A percentile compares a stretch with the other conserved stretches of the same genome.
These are phyloP conservation scores for Echria macrotheca DNA, from an alignment of 495 filamentous ascomycete species.

Conservation along the genomic window DNA sequence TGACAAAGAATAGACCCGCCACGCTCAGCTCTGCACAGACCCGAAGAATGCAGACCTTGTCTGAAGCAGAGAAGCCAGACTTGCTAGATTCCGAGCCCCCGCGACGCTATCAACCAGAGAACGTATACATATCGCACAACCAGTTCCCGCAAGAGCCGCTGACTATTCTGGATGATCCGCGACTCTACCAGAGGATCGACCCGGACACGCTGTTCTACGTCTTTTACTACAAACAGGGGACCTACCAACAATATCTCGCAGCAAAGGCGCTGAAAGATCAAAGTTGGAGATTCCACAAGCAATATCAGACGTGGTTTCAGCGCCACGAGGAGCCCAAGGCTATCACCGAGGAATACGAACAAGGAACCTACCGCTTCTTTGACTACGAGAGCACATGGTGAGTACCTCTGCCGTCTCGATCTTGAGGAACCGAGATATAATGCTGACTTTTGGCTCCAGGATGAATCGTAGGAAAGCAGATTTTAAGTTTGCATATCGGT, in stretches of 20 bases:
- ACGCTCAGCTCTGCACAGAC: slow-evolving; percentile 56
- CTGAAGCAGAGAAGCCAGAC: slow-evolving; percentile 65
- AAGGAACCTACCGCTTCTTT: slow-evolving; percentile 98
- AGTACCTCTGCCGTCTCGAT: slow-evolving; percentile 33
- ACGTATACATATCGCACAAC: slow-evolving; percentile 68
- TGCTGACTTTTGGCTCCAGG: too few relatives aligned
- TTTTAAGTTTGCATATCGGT: slow-evolving; percentile 98
- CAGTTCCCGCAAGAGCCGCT: slow-evolving; percentile 92
- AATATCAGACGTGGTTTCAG: slow-evolving; percentile 99
- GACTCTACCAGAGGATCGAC: slow-evolving; percentile 81
- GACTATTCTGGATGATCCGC: slow-evolving; percentile 82
- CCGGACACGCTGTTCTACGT: slow-evolving; percentile 97
- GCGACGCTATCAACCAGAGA: slow-evolving; percentile 74
- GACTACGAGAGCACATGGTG: slow-evolving; percentile 99
- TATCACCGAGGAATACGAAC: slow-evolving; percentile 97
- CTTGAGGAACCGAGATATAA: too few relatives aligned
- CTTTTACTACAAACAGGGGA: slow-evolving; percentile 96
- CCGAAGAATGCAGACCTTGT: slow-evolving; percentile 65
- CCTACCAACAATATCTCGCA: slow-evolving; percentile 93
- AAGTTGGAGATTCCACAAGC: slow-evolving; percentile 98
- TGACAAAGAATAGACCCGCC: slow-evolving; percentile 62
- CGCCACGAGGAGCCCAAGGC: slow-evolving; percentile 96
- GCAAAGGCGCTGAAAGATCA: slow-evolving; percentile 93
- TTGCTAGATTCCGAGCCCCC: slow-evolving; percentile 75
- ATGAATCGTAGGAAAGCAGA: slow-evolving; percentile 99